Evolutionary conservation across 192 early-diverging fungal genomes (phyloP).

Genomic region (Dissophora globulifera): DNA sequence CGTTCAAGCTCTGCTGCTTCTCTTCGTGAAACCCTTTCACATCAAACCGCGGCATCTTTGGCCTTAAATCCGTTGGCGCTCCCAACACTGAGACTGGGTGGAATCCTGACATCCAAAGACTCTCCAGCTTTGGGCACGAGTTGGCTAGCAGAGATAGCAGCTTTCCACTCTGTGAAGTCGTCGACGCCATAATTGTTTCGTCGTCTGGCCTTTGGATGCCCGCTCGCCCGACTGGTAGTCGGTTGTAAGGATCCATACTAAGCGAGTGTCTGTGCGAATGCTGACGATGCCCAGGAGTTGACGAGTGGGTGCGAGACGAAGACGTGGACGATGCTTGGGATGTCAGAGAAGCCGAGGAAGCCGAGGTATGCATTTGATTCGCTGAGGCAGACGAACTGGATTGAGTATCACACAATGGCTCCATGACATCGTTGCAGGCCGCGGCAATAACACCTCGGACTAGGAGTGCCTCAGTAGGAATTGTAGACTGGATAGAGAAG

Average conservation of each 20-base stretch:
- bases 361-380: background rate
- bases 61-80: conserved; percentile 31
- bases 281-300: background rate
- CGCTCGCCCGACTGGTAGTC: background rate
- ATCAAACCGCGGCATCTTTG: conserved; percentile 9
- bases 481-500: conserved; percentile 27
- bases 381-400: background rate
- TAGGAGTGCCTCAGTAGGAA: conserved; percentile 38
- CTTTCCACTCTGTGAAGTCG: conserved; percentile 19
- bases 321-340: conserved; percentile 3
- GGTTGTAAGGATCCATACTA: conserved; percentile 16
- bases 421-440: conserved; percentile 11
- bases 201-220: conserved; percentile 27
- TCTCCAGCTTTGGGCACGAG: conserved; percentile 42
- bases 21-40: conserved; percentile 1
- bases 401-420: conserved; percentile 4
- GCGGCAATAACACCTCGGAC: conserved; percentile 20
- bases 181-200: conserved; percentile 29
- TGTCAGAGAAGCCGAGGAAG: background rate
- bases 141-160: conserved; percentile 19
- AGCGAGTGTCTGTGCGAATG: conserved; percentile 24
- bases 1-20: background rate
- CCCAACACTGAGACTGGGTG: conserved; percentile 43
- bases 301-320: background rate
- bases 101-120: conserved; percentile 41